These are phyloP conservation scores for Paraphysoderma sedebokerense DNA, from an alignment of 371 early-diverging fungal genomes.

Conservation along the genomic window DNA sequence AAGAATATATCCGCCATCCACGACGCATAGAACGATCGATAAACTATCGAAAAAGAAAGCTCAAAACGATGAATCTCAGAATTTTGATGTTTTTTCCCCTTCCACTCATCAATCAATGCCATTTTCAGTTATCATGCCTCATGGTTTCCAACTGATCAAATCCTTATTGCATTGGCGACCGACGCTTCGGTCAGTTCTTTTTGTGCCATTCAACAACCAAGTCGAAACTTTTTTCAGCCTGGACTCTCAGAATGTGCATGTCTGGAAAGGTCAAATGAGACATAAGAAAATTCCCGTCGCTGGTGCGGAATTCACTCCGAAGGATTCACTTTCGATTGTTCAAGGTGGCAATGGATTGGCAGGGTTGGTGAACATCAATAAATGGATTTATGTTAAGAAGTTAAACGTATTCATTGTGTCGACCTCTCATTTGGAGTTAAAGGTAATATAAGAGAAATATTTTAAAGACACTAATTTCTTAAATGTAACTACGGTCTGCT, in stretches of 20 bases:
- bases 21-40: too few relatives aligned
- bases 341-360: not conserved
- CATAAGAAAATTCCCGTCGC: not conserved
- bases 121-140: not conserved
- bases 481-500: not conserved
- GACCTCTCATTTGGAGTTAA: not conserved
- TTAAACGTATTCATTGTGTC: not conserved
- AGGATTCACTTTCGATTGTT: not conserved
- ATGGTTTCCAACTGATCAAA: not conserved
- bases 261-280: not conserved
- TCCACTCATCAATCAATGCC: too few relatives aligned
- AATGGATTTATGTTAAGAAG: not conserved
- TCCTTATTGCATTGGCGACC: not conserved
- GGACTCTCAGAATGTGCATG: not conserved
- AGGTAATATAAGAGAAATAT: not conserved
- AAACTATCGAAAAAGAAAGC: too few relatives aligned
- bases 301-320: not conserved
- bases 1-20: too few relatives aligned
- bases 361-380: not conserved
- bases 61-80: too few relatives aligned
- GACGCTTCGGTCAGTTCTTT: not conserved
- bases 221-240: not conserved
- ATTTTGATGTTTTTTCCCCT: too few relatives aligned
- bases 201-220: not conserved
- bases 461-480: not conserved